Conservation (phyloP, 768 basidiomycete genomes). For the Suillus alpinus region DNA sequence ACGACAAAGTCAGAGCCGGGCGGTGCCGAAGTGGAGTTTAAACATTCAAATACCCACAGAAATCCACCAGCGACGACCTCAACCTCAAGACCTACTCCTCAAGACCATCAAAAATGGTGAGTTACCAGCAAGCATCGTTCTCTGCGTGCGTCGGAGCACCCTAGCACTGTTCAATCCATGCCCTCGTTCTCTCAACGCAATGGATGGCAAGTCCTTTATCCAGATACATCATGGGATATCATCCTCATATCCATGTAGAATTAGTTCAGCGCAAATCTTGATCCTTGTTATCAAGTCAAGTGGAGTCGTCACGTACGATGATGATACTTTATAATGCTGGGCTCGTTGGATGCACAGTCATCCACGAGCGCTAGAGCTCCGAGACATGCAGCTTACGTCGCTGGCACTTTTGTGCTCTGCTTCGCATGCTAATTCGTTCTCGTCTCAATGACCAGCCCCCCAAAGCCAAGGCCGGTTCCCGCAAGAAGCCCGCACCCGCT, state of each 20-base stretch:
- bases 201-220: conserved; percentile 50
- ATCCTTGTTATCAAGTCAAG: conserved; percentile 17
- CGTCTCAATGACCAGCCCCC: conserved; percentile 94
- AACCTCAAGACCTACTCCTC: conserved; percentile 32
- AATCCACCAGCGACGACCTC: background rate
- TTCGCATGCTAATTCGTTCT: conserved; percentile 38
- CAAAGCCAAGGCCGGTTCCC: conserved; percentile 64
- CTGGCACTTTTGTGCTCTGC: conserved; percentile 19
- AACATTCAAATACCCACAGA: background rate
- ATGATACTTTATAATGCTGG: conserved; percentile 45
- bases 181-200: conserved; percentile 27
- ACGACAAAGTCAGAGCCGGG: conserved; percentile 12
- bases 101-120: conserved; percentile 56
- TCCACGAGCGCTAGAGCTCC: conserved; percentile 51
- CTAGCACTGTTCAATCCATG: conserved; percentile 39
- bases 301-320: conserved; percentile 37
- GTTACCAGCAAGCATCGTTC: conserved; percentile 23
- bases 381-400: conserved; percentile 35
- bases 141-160: conserved; percentile 33
- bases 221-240: conserved; percentile 32
- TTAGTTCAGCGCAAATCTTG: conserved; percentile 22
- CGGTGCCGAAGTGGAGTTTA: conserved; percentile 20
- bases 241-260: conserved; percentile 12
- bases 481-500: conserved; percentile 84
- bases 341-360: conserved; percentile 24